Percentiles rank a stretch among this genome's conserved stretches.
These are phyloP conservation scores for Coprinopsis sp. DNA, from an alignment of 768 basidiomycete genomes.

Conservation along the genomic window DNA sequence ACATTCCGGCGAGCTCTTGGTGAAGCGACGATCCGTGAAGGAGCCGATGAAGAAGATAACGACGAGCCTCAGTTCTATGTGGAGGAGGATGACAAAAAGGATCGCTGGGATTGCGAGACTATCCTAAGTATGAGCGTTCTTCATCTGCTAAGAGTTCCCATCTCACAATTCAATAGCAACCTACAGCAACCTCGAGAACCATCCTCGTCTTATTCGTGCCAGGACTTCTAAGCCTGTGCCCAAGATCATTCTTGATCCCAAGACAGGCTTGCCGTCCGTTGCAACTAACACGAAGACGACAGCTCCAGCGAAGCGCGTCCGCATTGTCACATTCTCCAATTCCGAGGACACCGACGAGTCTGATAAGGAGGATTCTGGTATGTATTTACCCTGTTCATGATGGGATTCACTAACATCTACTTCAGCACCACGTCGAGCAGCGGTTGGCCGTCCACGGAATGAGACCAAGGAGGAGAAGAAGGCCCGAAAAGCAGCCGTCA, in stretches of 20 bases:
- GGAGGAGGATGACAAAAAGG: conserved; percentile 57
- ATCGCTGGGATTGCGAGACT: conserved; percentile 95
- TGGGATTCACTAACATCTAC: background rate
- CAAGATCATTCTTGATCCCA: conserved; percentile 68
- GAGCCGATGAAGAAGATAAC: conserved; percentile 41
- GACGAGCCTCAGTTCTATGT: conserved; percentile 37
- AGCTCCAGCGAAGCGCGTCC: conserved; percentile 14
- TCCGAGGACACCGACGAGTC: conserved; percentile 23
- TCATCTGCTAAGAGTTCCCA: background rate
- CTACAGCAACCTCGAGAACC: conserved; percentile 96
- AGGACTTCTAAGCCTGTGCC: conserved; percentile 49
- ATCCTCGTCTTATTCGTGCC: conserved; percentile 81
- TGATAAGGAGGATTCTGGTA: conserved; percentile 23
- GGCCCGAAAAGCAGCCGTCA: conserved; percentile 65
- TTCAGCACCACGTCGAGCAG: conserved; percentile 21
- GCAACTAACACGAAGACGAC: conserved; percentile 18
- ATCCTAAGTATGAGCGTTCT: conserved; percentile 67
- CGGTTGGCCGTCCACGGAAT: conserved; percentile 59
- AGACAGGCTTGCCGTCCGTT: conserved; percentile 70
- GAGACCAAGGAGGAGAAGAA: conserved; percentile 77
- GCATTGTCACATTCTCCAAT: conserved; percentile 1
- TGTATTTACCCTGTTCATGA: conserved; percentile 1
- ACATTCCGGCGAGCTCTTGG: conserved; percentile 76
- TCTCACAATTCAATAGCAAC: conserved; percentile 56
- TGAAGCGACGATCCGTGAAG: conserved; percentile 53